A percentile compares a stretch with the other conserved stretches of the same genome.
phyloP scores from a whole-genome alignment of 2,329 filamentous ascomycete species.

The Ascosphaera aggregata region DNA sequence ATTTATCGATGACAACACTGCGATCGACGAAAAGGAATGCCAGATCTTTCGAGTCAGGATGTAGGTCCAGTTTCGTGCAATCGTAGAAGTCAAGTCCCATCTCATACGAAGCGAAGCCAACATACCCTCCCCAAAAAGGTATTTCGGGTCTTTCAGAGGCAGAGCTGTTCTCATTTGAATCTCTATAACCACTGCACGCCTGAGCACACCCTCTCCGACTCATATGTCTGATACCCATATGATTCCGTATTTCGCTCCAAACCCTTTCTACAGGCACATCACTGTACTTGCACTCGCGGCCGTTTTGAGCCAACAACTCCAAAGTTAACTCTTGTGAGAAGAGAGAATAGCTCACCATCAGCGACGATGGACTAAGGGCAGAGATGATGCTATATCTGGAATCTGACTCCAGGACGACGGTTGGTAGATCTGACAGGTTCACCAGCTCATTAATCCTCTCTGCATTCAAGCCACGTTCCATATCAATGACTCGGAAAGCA shows the following conservation, averaged over 20 bases:
- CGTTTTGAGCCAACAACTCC: slow-evolving; percentile 9
- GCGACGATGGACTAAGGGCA: slow-evolving; percentile 13
- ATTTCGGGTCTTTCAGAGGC: slow-evolving; percentile 12
- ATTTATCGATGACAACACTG: slow-evolving; percentile 57
- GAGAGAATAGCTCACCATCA: slow-evolving; percentile 15
- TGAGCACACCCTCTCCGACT: slow-evolving; percentile 5
- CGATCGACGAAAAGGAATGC: slow-evolving; percentile 54
- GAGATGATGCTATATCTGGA: slow-evolving; percentile 15
- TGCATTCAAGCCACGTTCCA: slow-evolving; percentile 9
- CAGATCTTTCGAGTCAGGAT: slow-evolving; percentile 32
- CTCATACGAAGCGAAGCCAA: slow-evolving; percentile 72
- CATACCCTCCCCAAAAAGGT: slow-evolving; percentile 60
- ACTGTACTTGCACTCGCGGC: slow-evolving; percentile 2
- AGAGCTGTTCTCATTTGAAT: slow-evolving; percentile 18
- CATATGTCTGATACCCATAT: neutral
- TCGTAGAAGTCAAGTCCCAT: slow-evolving; percentile 34
- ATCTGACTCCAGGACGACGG: slow-evolving; percentile 23
- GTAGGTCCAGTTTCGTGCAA: slow-evolving; percentile 15
- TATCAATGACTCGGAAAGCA: slow-evolving; percentile 9
- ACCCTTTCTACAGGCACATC: neutral
- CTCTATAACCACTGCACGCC: slow-evolving; percentile 1
- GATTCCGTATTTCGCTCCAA: neutral
- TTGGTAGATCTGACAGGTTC: slow-evolving; percentile 11
- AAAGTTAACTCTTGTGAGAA: slow-evolving; percentile 5
- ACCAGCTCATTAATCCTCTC: slow-evolving; percentile 14